A percentile compares a stretch with the other conserved stretches of the same genome.
phyloP scores from a whole-genome alignment of 2,329 filamentous ascomycete species.

The Talaromyces sp. region DNA sequence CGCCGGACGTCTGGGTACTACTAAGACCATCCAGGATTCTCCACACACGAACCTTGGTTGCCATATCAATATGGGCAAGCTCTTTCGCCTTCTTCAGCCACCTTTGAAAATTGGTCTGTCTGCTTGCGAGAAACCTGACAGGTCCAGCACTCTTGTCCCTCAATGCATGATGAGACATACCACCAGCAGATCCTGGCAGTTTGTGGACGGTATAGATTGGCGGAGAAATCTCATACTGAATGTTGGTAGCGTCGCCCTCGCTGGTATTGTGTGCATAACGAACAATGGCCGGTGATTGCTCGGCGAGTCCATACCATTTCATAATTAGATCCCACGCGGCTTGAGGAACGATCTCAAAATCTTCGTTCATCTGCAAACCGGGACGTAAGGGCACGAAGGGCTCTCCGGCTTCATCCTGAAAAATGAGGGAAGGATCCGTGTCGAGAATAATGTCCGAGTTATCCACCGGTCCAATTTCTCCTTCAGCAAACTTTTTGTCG shows the following conservation, averaged over 20 bases:
- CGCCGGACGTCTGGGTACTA: constrained; percentile 43
- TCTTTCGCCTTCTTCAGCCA: constrained; percentile 74
- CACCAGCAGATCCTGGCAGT: constrained; percentile 59
- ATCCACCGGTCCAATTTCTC: constrained; percentile 74
- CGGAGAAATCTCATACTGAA: constrained; percentile 79
- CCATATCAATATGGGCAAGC: constrained; percentile 62
- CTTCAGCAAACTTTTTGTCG: constrained; percentile 58
- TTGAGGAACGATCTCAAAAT: constrained; percentile 73
- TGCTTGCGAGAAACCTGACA: constrained; percentile 66
- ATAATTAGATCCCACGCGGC: constrained; percentile 78
- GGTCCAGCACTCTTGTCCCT: constrained; percentile 62
- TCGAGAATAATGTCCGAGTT: constrained; percentile 76
- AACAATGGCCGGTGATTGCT: constrained; percentile 67
- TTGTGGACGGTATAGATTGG: constrained; percentile 82
- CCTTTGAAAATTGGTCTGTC: constrained; percentile 64
- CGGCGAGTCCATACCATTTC: constrained; percentile 74
- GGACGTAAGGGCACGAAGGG: constrained; percentile 70
- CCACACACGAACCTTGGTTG: constrained; percentile 76
- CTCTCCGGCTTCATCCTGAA: constrained; percentile 47
- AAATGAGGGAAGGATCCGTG: constrained; percentile 40
- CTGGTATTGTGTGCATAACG: constrained; percentile 73
- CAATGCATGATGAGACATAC: constrained; percentile 57
- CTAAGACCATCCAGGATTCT: constrained; percentile 51
- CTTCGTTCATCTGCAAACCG: constrained; percentile 60
- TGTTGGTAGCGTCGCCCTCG: constrained; percentile 60